Base-by-base conservation (phyloP, 2,329 filamentous ascomycete genomes). In the Aspergillus fumigatiaffinis region DNA sequence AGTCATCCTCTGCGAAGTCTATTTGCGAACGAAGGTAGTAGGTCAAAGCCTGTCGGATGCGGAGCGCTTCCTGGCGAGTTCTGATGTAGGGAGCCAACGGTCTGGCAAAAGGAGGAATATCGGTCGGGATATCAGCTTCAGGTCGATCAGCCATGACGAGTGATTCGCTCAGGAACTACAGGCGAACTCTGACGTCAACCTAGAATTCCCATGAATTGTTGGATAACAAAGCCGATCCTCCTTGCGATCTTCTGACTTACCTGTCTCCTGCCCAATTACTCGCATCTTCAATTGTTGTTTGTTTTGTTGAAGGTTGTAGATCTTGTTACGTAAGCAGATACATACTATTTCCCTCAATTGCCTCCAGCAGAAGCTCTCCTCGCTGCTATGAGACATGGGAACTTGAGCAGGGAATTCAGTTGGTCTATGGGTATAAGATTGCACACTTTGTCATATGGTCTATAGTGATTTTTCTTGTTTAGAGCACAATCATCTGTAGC, bases 81-180 rank as follows among this genome's bases (percentile, higher is more conserved):
- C 70, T 74, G 63, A 76, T 62, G 65, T 76, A 77, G 62, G 73
- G 74, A 61, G 66, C 62, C 28, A 77, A 66, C 20, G 67, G 71
- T 60, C 67, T 70, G 52, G 68, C 69, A 58, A 73, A 71, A 50
- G 64, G 57, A 52, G 73, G 72, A 66, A 74, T 70, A 68, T 71
- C 55, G 60, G 59, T 56, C 60, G 58, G 52, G 50, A 47, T 55
- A 52, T 58, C 46, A 56, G 50, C 57, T 54, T 62, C 54, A 53
- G 32, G 54, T 5, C 35, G 60, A 41, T 52, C 62, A 54, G 66
- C 62, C 70, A 72, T 72, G 52, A 60, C 23, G 47, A 28, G 51
- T 41, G 41, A 44, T 44, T 17, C 41, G 41, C 20, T 44, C 17
- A 21, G n/a, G 20, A 44, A 20, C 41, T 44, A 44, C 41, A 23